A percentile compares a stretch with the other conserved stretches of the same genome.
Evolutionary conservation across 1,284 basidiomycete genomes (phyloP).

Genomic region (Leccinum solheimii): DNA sequence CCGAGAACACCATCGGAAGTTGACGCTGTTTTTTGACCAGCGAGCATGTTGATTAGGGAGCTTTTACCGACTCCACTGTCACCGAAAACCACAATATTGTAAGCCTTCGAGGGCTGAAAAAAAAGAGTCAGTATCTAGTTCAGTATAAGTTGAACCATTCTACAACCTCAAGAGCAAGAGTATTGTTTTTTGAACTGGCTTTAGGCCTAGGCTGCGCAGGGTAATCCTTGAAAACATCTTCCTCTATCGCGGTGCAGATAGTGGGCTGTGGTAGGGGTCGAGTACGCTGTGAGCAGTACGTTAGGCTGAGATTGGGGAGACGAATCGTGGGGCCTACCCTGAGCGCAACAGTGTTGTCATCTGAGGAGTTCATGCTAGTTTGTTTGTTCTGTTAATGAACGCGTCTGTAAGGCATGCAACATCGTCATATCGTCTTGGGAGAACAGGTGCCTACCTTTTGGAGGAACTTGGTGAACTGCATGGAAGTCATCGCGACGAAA

Average conservation of each 20-base stretch:
- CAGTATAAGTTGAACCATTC: neutral
- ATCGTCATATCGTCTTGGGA: neutral
- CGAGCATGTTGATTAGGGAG: slow-evolving; percentile 33
- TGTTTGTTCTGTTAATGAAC: no score
- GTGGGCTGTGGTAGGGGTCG: slow-evolving; percentile 12
- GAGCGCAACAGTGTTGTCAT: neutral
- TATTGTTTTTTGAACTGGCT: neutral
- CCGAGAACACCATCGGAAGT: slow-evolving; percentile 31
- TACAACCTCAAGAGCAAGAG: slow-evolving; percentile 18
- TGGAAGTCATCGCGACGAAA: slow-evolving; percentile 3
- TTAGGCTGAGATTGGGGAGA: slow-evolving; percentile 6
- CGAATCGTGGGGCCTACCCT: slow-evolving; percentile 10
- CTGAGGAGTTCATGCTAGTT: neutral
- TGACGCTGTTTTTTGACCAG: slow-evolving; percentile 24
- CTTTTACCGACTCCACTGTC: slow-evolving; percentile 38
- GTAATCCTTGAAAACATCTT: slow-evolving; percentile 7
- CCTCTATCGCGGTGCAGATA: slow-evolving; percentile 10
- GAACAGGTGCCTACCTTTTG: slow-evolving; percentile 15
- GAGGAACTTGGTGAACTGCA: slow-evolving; percentile 5
- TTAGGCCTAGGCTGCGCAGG: slow-evolving; percentile 1
- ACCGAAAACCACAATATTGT: slow-evolving; percentile 32
- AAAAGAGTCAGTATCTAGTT: neutral
- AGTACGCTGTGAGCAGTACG: slow-evolving; percentile 3
- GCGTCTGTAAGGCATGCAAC: slow-evolving; percentile 1
- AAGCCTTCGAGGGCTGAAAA: slow-evolving; percentile 9